Percentiles rank a stretch among this genome's conserved stretches.
Conservation (phyloP, 768 basidiomycete genomes). For the Lentinula edodes region DNA sequence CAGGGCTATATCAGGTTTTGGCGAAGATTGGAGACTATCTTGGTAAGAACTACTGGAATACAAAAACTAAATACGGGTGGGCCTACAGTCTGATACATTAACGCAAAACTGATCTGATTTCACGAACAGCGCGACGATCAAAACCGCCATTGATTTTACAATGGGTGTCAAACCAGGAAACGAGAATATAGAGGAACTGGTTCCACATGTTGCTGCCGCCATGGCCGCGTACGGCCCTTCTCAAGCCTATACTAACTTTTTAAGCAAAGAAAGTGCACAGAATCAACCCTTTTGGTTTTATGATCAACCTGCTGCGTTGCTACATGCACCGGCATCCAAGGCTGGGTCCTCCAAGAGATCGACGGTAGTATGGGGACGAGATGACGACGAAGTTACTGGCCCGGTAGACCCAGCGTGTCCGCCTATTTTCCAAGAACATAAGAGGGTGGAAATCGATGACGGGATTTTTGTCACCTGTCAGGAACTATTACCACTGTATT, state of each 20-base stretch:
- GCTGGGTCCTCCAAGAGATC: not conserved
- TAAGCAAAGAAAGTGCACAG: slow-evolving; percentile 31
- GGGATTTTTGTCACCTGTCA: slow-evolving; percentile 40
- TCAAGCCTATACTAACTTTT: slow-evolving; percentile 37
- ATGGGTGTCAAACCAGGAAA: slow-evolving; percentile 35
- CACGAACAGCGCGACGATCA: slow-evolving; percentile 33
- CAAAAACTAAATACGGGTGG: slow-evolving; percentile 36
- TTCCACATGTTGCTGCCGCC: slow-evolving; percentile 47
- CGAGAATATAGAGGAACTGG: slow-evolving; percentile 26
- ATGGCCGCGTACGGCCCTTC: slow-evolving; percentile 52
- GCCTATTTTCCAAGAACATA: slow-evolving; percentile 23
- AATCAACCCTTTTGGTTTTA: slow-evolving; percentile 41
- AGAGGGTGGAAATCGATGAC: slow-evolving; percentile 34
- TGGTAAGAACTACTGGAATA: slow-evolving; percentile 41
- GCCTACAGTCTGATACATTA: not conserved
- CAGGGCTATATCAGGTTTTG: slow-evolving; percentile 19
- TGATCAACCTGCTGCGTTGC: slow-evolving; percentile 36
- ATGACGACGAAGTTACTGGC: not conserved
- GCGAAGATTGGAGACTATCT: slow-evolving; percentile 51
- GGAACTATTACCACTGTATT: slow-evolving; percentile 33
- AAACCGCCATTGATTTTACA: slow-evolving; percentile 44
- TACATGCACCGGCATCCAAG: slow-evolving; percentile 27
- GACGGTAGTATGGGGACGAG: not conserved
- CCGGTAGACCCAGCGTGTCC: slow-evolving; percentile 24
- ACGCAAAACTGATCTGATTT: not conserved